These are phyloP conservation scores for Wickerhamiella allomyrinae DNA, from an alignment of 805 yeast genomes.

Conservation along the genomic window DNA sequence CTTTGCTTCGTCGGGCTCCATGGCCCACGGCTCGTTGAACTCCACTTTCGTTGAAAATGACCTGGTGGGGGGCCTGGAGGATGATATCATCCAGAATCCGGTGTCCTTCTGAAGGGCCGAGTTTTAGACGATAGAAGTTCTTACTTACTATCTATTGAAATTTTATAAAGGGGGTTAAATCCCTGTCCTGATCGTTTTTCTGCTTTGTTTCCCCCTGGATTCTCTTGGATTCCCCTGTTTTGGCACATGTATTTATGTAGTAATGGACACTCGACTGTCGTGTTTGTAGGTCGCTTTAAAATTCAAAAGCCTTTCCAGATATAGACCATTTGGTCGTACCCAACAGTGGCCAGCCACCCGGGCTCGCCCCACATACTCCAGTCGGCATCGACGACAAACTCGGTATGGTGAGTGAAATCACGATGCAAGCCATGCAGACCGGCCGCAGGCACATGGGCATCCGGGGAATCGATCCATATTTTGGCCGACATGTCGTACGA, in stretches of 20 bases:
- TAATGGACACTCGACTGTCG: neutral
- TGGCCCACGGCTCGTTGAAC: neutral
- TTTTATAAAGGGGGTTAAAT: too few species aligned
- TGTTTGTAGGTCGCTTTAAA: too few species aligned
- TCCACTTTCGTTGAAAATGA: neutral
- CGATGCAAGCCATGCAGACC: constrained; percentile 34
- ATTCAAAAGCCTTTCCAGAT: constrained; percentile 50
- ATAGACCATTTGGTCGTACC: constrained; percentile 93
- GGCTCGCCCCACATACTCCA: constrained; percentile 96
- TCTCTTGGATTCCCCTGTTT: neutral
- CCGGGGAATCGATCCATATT: constrained; percentile 64
- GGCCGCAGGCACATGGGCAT: constrained; percentile 10
- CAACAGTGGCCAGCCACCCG: constrained; percentile 88
- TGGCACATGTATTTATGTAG: constrained; percentile 1
- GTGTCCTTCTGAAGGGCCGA: neutral
- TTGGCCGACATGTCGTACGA: constrained; percentile 89
- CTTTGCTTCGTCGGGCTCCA: neutral
- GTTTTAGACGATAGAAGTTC: too few species aligned
- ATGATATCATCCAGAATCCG: constrained; percentile 1
- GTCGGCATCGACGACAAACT: constrained; percentile 86
- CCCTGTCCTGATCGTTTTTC: too few species aligned
- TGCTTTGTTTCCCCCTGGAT: too few species aligned
- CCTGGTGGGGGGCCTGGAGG: neutral
- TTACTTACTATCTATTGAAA: too few species aligned
- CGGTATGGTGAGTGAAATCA: constrained; percentile 57